Evolutionary conservation across 352 stramenopile species (phyloP), one percentile per base, ranked within the genome.

Genomic region (Pythium coloratum): DNA sequence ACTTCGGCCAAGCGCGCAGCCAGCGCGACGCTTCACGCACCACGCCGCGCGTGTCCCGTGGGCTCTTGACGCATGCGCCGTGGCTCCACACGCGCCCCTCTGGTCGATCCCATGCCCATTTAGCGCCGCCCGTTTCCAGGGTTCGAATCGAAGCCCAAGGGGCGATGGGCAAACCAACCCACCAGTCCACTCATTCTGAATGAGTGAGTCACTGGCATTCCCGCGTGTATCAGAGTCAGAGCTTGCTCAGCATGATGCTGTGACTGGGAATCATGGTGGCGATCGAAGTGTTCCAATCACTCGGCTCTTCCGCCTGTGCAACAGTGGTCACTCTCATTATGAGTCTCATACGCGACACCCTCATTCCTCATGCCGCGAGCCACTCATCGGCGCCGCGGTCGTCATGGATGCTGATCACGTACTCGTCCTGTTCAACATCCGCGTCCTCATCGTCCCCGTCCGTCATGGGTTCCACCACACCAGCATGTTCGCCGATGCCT

Each of bases 361-460:
- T 9, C 12, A 33, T 18, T 14, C 50, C 20, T 56, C 50, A 56
- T 4, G 26, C 50, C 28, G 26, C 42, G 3, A 62, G 33, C 62
- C 62, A 68, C 63, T 46, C 33, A 26, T 50, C 49, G 20, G 63
- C 63, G 34, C 58, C 63, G 3, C 54, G 50, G 6, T 72, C 66
- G 20, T 72, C 57, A 18, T 55, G 59, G 26, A 68, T 64, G 36
- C 59, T 68, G 55, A 66, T 72, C 20, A 72, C 67, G 62, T 90
- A 89, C 36, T 78, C 70, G 50, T 84, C 75, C 59, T 80, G 70
- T 20, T 72, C 69, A 1, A 66, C 63, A 2, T 69, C 58, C 0
- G 59, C 57, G 13, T 38, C 53, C n/a, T 65, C 36, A 20, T 55
- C 32, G 44, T 33, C 20, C 20, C 20, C 20, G 20, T 24, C 26